phyloP scores from a whole-genome alignment of 2,329 filamentous ascomycete genomes.

The Torrubiellomyces zombiae region DNA sequence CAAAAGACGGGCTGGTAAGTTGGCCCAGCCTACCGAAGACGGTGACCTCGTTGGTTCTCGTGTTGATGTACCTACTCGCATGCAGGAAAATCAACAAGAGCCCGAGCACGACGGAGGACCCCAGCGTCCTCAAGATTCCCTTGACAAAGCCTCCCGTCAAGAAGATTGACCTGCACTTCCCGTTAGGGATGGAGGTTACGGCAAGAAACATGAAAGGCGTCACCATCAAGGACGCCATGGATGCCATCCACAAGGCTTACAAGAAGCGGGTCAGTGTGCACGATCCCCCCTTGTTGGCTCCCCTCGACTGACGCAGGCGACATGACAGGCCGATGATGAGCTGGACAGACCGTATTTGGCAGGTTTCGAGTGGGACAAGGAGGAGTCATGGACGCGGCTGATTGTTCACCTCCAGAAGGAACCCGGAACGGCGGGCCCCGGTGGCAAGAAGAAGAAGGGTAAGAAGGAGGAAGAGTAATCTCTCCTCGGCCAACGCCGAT shows the following conservation, averaged over 20 bases:
- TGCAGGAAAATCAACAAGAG: slow-evolving; percentile 88
- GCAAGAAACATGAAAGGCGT: slow-evolving; percentile 87
- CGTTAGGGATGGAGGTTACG: slow-evolving; percentile 70
- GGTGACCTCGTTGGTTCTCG: not conserved
- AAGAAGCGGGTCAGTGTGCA: slow-evolving; percentile 89
- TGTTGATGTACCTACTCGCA: not conserved
- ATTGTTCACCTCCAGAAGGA: slow-evolving; percentile 72
- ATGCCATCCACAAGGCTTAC: slow-evolving; percentile 90
- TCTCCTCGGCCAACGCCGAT: slow-evolving; percentile 10
- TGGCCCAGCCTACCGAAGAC: not conserved
- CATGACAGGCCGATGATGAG: slow-evolving; percentile 67
- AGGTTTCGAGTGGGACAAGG: slow-evolving; percentile 92
- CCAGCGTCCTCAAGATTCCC: slow-evolving; percentile 63
- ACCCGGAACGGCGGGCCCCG: slow-evolving; percentile 32
- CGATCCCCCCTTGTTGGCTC: too few relatives aligned
- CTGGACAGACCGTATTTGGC: slow-evolving; percentile 73
- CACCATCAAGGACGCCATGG: slow-evolving; percentile 90
- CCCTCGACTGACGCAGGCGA: slow-evolving; percentile 3
- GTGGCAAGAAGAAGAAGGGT: slow-evolving; percentile 38
- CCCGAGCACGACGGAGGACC: slow-evolving; percentile 61
- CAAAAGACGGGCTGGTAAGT: slow-evolving; percentile 78
- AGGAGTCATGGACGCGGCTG: slow-evolving; percentile 77
- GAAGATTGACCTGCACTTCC: slow-evolving; percentile 88
- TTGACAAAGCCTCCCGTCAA: slow-evolving; percentile 74
- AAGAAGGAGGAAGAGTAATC: slow-evolving; percentile 41